phyloP scores from a whole-genome alignment of 768 basidiomycete species.

The Pleurotus tuoliensis region DNA sequence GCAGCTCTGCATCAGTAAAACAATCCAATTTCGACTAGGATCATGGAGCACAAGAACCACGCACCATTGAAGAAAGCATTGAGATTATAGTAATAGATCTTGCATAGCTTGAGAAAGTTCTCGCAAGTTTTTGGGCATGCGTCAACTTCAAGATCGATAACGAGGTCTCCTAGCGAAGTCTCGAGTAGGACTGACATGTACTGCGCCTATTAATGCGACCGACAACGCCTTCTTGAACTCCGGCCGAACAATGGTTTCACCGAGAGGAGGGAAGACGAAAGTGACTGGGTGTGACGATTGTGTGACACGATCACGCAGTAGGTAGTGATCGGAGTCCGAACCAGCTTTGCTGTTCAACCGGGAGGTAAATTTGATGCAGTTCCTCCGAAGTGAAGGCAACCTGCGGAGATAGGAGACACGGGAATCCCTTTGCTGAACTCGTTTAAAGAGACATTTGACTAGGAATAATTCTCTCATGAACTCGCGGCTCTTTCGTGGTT shows the following conservation, averaged over 20 bases:
- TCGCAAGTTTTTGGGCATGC: slow-evolving; percentile 87
- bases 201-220: slow-evolving; percentile 1
- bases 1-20: background rate
- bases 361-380: background rate
- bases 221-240: background rate
- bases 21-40: background rate
- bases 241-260: slow-evolving; percentile 1
- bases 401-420: no score
- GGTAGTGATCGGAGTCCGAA: background rate
- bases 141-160: slow-evolving; percentile 93
- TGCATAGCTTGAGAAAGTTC: slow-evolving; percentile 98
- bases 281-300: background rate
- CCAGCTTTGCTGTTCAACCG: background rate
- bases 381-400: no score
- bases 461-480: no score
- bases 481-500: no score
- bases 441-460: no score
- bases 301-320: background rate
- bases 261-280: background rate
- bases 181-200: slow-evolving; percentile 94
- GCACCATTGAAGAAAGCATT: slow-evolving; percentile 98
- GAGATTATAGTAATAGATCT: slow-evolving; percentile 94
- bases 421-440: no score
- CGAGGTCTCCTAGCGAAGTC: slow-evolving; percentile 94
- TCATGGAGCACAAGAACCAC: slow-evolving; percentile 20